A percentile compares a stretch with the other conserved stretches of the same genome.
phyloP scores from a whole-genome alignment of 2,329 filamentous ascomycete genomes.

The Phialophora verrucosa region DNA sequence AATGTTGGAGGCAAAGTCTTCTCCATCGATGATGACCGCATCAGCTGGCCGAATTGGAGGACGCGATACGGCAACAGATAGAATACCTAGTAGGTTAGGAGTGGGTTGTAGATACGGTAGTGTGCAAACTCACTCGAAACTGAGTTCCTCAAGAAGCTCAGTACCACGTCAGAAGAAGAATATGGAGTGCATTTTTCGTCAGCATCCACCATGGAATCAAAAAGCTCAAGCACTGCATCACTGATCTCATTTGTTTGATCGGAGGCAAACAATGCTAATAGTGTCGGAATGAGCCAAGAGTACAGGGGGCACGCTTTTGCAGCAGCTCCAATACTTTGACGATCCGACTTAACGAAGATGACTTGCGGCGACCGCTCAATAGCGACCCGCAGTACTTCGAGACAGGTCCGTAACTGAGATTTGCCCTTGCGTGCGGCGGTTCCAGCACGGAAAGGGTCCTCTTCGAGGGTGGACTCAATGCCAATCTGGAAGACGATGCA shows the following conservation, averaged over 20 bases:
- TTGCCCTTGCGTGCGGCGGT: conserved; percentile 52
- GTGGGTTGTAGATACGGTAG: not conserved
- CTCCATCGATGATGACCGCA: conserved; percentile 26
- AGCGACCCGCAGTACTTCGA: conserved; percentile 77
- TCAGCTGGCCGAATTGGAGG: conserved; percentile 9
- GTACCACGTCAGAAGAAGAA: conserved; percentile 13
- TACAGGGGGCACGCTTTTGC: conserved; percentile 54
- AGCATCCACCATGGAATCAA: conserved; percentile 25
- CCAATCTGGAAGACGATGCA: conserved; percentile 79
- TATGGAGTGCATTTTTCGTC: conserved; percentile 18
- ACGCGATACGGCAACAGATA: conserved; percentile 15
- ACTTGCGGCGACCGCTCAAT: conserved; percentile 74
- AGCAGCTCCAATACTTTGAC: conserved; percentile 15
- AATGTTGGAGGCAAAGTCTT: conserved; percentile 24
- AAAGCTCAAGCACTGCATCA: conserved; percentile 23
- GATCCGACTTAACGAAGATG: conserved; percentile 68
- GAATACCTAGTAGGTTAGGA: conserved; percentile 23
- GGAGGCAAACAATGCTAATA: conserved; percentile 54
- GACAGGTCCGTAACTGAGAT: conserved; percentile 64
- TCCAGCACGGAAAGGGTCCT: conserved; percentile 70
- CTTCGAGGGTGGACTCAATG: conserved; percentile 63
- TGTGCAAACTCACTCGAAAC: conserved; percentile 21
- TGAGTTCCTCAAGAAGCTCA: conserved; percentile 23
- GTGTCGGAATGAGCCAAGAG: conserved; percentile 60
- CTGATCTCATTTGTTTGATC: conserved; percentile 13